Base-by-base conservation (phyloP, 148 eudicot genomes). In the Talinum fruticosum region DNA sequence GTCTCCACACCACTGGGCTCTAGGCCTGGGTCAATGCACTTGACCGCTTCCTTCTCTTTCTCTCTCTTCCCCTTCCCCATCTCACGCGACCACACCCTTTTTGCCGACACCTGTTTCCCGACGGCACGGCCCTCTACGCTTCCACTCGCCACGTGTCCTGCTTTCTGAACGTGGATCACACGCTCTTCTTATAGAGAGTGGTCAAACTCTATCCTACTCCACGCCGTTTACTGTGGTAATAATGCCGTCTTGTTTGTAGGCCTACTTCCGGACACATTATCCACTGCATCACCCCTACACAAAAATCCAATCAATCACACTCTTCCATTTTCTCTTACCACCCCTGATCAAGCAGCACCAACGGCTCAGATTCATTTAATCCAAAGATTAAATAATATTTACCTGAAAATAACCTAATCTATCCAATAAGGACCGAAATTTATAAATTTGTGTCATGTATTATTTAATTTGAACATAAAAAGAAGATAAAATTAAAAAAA, bases 21-120 rank as follows among this genome's bases (percentile, higher is more conserved):
- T 12, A 5, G 5, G 8, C 26, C 79, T 72, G 53, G 70, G 79
- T 81, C 83, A 81, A 76, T 62, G 75, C n/a, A n/a, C n/a, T n/a
- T n/a, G 47, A 57, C 34, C 78, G 57, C 24, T 67, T 74, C 18
- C 61, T 77, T 15, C 57, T 33, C 19, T 8, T 3, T 38, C 5
- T 8, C 35, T 0, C 38, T 8, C 8, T 59, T 29, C 38, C 28
- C 33, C 1, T 35, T 23, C 10, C 21, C 54, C 79, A 34, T 24
- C 29, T 24, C 75, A 69, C 65, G 79, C 83, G 79, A 79, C n/a
- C n/a, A 76, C 76, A 33, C 47, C 66, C 24, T 47, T 62, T 54
- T 36, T 24, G 13, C 28, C 59, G 77, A 76, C 44, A 34, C 75
- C 61, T 71, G 57, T 71, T n/a, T n/a, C n/a, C n/a, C n/a, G n/a